phyloP scores from a whole-genome alignment of 192 early-diverging fungal species.

The Geosiphon pyriformis region DNA sequence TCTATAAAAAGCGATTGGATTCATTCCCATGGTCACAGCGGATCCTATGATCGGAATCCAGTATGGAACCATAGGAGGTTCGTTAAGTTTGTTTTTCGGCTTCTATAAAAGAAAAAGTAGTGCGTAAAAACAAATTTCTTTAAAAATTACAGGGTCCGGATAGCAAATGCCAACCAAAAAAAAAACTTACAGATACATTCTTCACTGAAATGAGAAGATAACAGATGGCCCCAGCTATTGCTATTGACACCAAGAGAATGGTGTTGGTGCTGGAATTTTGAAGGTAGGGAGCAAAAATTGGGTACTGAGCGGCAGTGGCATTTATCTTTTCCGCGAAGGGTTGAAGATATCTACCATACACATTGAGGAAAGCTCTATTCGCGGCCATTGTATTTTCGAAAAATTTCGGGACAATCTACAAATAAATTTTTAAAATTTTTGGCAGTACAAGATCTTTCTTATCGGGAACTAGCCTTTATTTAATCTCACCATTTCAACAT shows the following conservation, averaged over 20 bases:
- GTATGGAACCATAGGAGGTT: slow-evolving; percentile 68
- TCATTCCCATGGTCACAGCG: slow-evolving; percentile 80
- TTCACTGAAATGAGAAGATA: not conserved
- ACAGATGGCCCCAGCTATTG: not conserved
- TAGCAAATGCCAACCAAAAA: not conserved
- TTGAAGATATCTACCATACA: not conserved
- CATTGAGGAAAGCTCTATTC: not conserved
- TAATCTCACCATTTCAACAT: too few relatives aligned
- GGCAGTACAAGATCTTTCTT: too few relatives aligned
- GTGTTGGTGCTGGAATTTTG: not conserved
- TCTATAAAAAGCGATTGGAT: slow-evolving; percentile 83
- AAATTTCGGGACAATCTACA: too few relatives aligned
- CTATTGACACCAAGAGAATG: not conserved
- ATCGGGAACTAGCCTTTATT: too few relatives aligned
- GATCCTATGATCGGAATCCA: slow-evolving; percentile 85
- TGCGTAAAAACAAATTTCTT: not conserved
- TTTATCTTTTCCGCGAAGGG: slow-evolving; percentile 4
- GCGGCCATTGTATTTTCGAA: too few relatives aligned
- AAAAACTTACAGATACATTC: not conserved
- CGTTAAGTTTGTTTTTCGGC: slow-evolving; percentile 36
- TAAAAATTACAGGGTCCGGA: not conserved
- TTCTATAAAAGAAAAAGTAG: slow-evolving; percentile 15
- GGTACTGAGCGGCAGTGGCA: not conserved
- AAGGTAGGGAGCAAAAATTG: slow-evolving; percentile 2
- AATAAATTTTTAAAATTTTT: too few relatives aligned